These are phyloP conservation scores for Aureobasidium melanogenum DNA, from an alignment of 2,329 filamentous ascomycete species.

Conservation along the genomic window DNA sequence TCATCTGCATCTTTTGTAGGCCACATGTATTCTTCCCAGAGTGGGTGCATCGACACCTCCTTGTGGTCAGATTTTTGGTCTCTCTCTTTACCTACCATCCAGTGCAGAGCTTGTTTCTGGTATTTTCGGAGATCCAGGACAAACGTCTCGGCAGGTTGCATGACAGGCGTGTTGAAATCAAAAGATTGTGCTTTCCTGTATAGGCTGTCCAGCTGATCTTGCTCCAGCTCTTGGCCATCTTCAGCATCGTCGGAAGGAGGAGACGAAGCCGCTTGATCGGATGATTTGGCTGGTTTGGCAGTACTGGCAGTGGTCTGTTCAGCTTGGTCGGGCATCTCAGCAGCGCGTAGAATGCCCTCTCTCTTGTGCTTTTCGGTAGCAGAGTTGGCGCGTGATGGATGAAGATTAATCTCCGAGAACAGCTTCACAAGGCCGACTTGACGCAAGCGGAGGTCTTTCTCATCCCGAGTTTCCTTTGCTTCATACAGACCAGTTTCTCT, in stretches of 20 bases:
- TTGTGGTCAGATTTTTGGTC: constrained; percentile 58
- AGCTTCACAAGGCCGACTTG: constrained; percentile 84
- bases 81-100: constrained; percentile 94
- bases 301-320: constrained; percentile 34
- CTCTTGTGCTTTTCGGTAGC: constrained; percentile 69
- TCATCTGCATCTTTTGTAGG: constrained; percentile 82
- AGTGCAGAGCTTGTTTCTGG: constrained; percentile 88
- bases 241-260: constrained; percentile 58
- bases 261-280: constrained; percentile 35
- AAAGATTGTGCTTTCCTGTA: constrained; percentile 97
- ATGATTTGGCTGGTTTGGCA: constrained; percentile 48
- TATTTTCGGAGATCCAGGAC: constrained; percentile 78
- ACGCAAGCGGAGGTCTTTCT: constrained; percentile 71
- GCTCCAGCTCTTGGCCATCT: constrained; percentile 83
- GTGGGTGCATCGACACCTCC: constrained; percentile 81
- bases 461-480: constrained; percentile 74
- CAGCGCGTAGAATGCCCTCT: constrained; percentile 77
- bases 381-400: constrained; percentile 65
- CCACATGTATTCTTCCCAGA: constrained; percentile 96
- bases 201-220: constrained; percentile 86
- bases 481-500: constrained; percentile 68
- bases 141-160: constrained; percentile 75
- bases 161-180: constrained; percentile 83
- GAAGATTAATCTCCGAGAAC: constrained; percentile 78
- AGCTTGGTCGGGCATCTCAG: constrained; percentile 72